These are phyloP conservation scores for Trametes punicea DNA, from an alignment of 768 basidiomycete species.

Conservation along the genomic window DNA sequence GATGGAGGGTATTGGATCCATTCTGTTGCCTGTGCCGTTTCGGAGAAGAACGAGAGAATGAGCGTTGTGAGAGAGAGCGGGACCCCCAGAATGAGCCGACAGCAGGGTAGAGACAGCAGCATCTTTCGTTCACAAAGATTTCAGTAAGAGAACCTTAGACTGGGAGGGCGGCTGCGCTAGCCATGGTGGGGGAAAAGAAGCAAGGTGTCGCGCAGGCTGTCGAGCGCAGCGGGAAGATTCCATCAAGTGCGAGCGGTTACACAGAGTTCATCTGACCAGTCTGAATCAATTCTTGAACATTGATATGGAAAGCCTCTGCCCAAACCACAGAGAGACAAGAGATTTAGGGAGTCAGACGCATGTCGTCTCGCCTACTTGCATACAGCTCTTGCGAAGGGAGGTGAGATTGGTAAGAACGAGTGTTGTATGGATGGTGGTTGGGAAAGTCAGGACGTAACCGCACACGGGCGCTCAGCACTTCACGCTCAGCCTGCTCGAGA, in stretches of 20 bases:
- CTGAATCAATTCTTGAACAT: neutral
- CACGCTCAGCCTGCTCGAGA: no score
- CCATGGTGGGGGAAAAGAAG: conserved; percentile 3
- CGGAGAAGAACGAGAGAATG: conserved; percentile 27
- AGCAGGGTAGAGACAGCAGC: conserved; percentile 5
- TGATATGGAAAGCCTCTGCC: no score
- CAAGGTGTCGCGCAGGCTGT: conserved; percentile 3
- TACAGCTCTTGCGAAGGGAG: no score
- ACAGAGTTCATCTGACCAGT: neutral
- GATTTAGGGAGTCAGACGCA: no score
- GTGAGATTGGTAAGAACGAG: no score
- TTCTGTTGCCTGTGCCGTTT: conserved; percentile 25
- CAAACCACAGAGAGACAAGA: conserved; percentile 27
- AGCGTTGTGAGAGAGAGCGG: conserved; percentile 5
- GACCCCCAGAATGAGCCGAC: neutral
- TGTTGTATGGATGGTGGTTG: no score
- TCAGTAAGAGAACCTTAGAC: neutral
- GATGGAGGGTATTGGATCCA: conserved; percentile 65
- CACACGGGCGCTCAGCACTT: no score
- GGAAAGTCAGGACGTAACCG: no score
- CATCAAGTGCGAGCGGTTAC: conserved; percentile 7
- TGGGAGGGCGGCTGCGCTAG: neutral
- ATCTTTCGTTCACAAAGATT: neutral
- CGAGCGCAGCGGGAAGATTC: conserved; percentile 7
- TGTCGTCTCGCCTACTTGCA: no score